phyloP scores from a whole-genome alignment of 2,329 filamentous ascomycete species.

The Xylaria sp. region DNA sequence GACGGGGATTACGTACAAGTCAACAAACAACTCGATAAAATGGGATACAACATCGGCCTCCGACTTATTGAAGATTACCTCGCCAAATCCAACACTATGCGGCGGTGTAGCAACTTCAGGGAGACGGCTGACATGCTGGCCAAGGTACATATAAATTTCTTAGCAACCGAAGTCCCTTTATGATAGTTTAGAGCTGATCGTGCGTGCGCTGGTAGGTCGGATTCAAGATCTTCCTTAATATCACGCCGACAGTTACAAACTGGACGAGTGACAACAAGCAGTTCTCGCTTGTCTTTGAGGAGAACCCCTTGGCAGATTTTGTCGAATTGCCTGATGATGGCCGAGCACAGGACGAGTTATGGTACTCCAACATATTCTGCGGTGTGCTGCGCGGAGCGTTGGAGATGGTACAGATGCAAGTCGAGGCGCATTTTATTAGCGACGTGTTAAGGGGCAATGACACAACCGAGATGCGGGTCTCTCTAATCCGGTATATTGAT shows the following conservation, averaged over 20 bases:
- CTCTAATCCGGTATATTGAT: conserved; percentile 92
- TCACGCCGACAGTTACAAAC: conserved; percentile 90
- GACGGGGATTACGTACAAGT: conserved; percentile 94
- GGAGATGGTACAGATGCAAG: conserved; percentile 99
- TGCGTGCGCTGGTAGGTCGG: conserved; percentile 71
- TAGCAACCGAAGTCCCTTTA: background rate
- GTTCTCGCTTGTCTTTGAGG: conserved; percentile 95
- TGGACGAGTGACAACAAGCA: conserved; percentile 97
- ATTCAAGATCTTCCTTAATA: conserved; percentile 99
- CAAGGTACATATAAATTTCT: conserved; percentile 66
- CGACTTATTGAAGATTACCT: conserved; percentile 97
- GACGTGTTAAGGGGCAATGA: conserved; percentile 94
- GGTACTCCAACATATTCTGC: conserved; percentile 98
- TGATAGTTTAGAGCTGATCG: conserved; percentile 35
- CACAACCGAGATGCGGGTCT: conserved; percentile 95
- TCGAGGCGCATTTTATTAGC: conserved; percentile 95
- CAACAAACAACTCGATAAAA: conserved; percentile 97
- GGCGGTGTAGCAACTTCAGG: conserved; percentile 89
- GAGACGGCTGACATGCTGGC: conserved; percentile 98
- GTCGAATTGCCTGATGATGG: conserved; percentile 97
- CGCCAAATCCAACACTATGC: conserved; percentile 90
- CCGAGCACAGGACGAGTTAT: conserved; percentile 92
- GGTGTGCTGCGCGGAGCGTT: conserved; percentile 89
- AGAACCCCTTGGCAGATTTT: conserved; percentile 96
- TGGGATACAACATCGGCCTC: conserved; percentile 98